Conservation (phyloP, 768 basidiomycete genomes). For the Leccinellum albellum region DNA sequence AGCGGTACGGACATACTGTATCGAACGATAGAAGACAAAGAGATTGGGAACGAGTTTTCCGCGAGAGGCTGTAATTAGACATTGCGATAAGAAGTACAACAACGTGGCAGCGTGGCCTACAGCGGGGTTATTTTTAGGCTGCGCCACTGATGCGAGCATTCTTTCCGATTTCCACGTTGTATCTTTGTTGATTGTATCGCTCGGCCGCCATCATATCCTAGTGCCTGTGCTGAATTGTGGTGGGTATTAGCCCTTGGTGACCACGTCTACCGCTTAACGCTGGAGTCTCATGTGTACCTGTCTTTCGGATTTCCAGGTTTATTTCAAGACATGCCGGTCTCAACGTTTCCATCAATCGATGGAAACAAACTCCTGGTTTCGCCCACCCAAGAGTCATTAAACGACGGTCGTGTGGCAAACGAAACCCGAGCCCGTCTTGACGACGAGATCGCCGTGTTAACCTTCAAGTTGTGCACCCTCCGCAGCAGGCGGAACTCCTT, state of each 20-base stretch:
- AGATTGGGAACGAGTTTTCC: neutral
- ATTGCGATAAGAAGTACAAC: too few species aligned
- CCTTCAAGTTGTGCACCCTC: constrained; percentile 11
- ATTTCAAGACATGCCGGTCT: neutral
- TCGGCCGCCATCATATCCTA: neutral
- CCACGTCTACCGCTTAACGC: too few species aligned
- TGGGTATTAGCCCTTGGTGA: too few species aligned
- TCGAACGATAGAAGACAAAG: neutral
- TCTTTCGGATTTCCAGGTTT: constrained; percentile 1
- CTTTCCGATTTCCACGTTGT: neutral
- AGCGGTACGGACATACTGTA: constrained; percentile 11
- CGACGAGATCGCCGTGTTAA: constrained; percentile 13
- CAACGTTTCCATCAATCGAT: neutral
- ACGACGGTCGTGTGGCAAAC: neutral
- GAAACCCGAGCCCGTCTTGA: constrained; percentile 13
- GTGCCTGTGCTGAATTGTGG: neutral
- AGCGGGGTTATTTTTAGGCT: too few species aligned
- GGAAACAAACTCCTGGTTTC: neutral
- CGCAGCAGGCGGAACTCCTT: constrained; percentile 15
- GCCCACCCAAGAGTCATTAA: neutral
- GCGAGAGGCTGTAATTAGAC: neutral
- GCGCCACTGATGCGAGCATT: too few species aligned
- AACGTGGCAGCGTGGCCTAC: too few species aligned
- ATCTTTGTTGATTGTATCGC: neutral
- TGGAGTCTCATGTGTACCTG: too few species aligned